Base-by-base conservation (phyloP, 2,329 filamentous ascomycete genomes). In the Colletotrichum sp. region DNA sequence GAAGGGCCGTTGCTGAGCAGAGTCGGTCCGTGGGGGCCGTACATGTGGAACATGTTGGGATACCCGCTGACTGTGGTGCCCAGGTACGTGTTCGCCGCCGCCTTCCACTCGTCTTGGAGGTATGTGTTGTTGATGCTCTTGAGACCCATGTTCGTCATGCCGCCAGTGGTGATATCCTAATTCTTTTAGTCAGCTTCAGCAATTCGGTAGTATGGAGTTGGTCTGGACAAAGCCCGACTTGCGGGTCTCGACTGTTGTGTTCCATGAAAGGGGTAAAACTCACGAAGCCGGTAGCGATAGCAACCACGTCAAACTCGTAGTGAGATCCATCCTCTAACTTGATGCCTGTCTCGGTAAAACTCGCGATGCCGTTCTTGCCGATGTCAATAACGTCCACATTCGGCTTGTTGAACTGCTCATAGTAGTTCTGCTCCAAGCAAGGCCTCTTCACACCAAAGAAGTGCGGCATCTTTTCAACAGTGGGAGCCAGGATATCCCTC, bases 1-100 rank as follows among this genome's bases (percentile, higher is more conserved):
- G 87, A 86, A 0, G 92, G 91, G 0, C 90, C 91, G 78, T 92
- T 93, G 79, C 85, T 82, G 7, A 92, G 83, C 0, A 90, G 85
- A 0, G 90, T 92, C 0, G 91, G 91, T 0, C 85, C 89, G n/a
- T 93, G 91, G 1, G 87, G 84, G 0, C 90, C 90, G 79, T 92
- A 92, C 65, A 89, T 83, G 77, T 87, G 83, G 81, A 89, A 89
- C 86, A 89, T 88, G 79, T 89, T 89, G 36, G 88, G 88, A 65
- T 86, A 89, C 16, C 85, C 86, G 65, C 80, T 79, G 43, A 87
- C 83, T 0, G 85, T 86, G 6, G 81, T 84, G 7, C 88, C 88
- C 4, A 89, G 84, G 71, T 88, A 88, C 0, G 87, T 88, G 60
- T 82, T 82, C 4, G 85, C 85, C 0, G 85, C 86, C 2, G 79